phyloP scores from a whole-genome alignment of 2,329 filamentous ascomycete species.

The Westerdykella sp. region DNA sequence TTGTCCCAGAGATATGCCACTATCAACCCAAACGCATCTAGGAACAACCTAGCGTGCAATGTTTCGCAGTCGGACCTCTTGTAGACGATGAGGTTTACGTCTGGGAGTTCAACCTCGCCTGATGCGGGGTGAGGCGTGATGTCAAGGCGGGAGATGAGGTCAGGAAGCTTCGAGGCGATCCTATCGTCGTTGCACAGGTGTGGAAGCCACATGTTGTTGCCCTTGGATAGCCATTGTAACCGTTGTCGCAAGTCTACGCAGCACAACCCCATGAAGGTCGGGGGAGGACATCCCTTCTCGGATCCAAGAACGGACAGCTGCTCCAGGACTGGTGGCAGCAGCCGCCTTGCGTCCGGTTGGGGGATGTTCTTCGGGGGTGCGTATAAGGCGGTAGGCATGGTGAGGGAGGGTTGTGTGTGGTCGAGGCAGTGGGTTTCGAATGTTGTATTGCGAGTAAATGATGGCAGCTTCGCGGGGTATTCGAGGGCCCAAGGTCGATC shows the following conservation, averaged over 20 bases:
- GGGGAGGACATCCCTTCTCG: too few species aligned
- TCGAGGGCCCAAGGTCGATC: too few species aligned
- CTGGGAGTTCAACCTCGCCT: conserved; percentile 71
- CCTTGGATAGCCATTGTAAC: conserved; percentile 56
- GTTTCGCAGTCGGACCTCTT: conserved; percentile 69
- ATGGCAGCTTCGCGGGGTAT: too few species aligned
- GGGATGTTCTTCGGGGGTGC: conserved; percentile 36
- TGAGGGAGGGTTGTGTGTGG: background rate
- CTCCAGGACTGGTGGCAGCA: conserved; percentile 58
- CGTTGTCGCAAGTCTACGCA: conserved; percentile 39
- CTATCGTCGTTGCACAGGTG: conserved; percentile 63
- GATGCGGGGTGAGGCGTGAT: conserved; percentile 77
- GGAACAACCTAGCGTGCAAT: conserved; percentile 58
- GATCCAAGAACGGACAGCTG: conserved; percentile 48
- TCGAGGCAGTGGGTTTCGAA: too few species aligned
- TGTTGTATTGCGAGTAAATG: too few species aligned
- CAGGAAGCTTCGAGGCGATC: conserved; percentile 53
- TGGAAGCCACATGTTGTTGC: conserved; percentile 57
- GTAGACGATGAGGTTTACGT: conserved; percentile 57
- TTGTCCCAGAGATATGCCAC: conserved; percentile 63
- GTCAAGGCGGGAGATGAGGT: conserved; percentile 55
- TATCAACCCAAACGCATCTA: conserved; percentile 56
- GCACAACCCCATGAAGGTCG: too few species aligned
- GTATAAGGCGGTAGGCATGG: too few species aligned
- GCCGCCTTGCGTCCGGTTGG: conserved; percentile 49